phyloP scores from a whole-genome alignment of 2,329 filamentous ascomycete species.

The Pseudogymnoascus sp. region DNA sequence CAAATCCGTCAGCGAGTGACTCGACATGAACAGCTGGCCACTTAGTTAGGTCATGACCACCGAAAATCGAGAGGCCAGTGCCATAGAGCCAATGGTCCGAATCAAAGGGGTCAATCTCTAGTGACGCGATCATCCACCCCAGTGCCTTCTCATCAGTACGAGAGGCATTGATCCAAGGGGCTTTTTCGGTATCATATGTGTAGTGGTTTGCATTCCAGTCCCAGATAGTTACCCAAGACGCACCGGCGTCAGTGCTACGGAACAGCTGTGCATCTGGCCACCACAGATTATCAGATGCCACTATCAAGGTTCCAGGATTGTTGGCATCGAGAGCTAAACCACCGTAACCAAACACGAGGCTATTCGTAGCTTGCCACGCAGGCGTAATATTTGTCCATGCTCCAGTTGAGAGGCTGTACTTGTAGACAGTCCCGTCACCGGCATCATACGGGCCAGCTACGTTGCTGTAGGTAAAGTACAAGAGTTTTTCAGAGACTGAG shows the following conservation, averaged over 20 bases:
- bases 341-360: constrained; percentile 48
- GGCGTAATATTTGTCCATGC: constrained; percentile 53
- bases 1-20: constrained; percentile 47
- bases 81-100: constrained; percentile 55
- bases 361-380: constrained; percentile 32
- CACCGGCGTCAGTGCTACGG: constrained; percentile 47
- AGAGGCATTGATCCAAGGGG: constrained; percentile 49
- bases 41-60: constrained; percentile 46
- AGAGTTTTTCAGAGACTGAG: constrained; percentile 42
- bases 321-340: constrained; percentile 47
- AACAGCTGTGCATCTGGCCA: constrained; percentile 52
- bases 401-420: constrained; percentile 43
- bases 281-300: constrained; percentile 52
- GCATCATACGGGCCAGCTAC: constrained; percentile 53
- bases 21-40: constrained; percentile 45
- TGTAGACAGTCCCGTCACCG: constrained; percentile 44
- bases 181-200: constrained; percentile 38
- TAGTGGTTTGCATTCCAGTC: constrained; percentile 44
- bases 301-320: constrained; percentile 49
- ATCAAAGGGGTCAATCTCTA: constrained; percentile 52
- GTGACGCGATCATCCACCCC: constrained; percentile 55
- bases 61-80: constrained; percentile 50
- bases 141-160: constrained; percentile 36
- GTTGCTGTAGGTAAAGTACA: constrained; percentile 50
- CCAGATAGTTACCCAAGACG: constrained; percentile 43